Evolutionary conservation across 2,329 filamentous ascomycete species (phyloP).

Genomic region (Botrytis cinerea): DNA sequence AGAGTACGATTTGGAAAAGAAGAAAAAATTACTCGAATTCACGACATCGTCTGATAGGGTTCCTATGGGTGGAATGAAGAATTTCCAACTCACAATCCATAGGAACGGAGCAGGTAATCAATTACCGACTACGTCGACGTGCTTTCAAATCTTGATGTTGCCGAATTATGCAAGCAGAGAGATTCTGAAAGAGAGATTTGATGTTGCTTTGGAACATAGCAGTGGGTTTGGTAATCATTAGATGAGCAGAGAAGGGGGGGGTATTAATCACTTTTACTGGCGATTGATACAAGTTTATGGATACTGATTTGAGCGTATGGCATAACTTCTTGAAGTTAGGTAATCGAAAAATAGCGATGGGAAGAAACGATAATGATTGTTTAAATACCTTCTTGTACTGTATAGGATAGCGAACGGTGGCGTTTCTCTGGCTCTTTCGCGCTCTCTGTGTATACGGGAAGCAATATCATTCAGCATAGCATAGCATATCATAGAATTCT

Average conservation of each 20-base stretch:
- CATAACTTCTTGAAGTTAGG: not conserved
- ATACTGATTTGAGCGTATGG: not conserved
- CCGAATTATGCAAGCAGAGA: slow-evolving; percentile 77
- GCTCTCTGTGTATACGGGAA: not conserved
- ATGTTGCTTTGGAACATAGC: slow-evolving; percentile 84
- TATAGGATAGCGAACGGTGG: not conserved
- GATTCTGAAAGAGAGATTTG: slow-evolving; percentile 71
- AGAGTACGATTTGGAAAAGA: slow-evolving; percentile 66
- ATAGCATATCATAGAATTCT: not conserved
- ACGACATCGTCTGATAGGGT: slow-evolving; percentile 91
- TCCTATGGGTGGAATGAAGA: slow-evolving; percentile 81
- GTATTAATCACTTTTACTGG: not conserved
- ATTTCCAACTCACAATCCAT: slow-evolving; percentile 81
- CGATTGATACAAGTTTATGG: not conserved
- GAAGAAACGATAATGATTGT: slow-evolving; percentile 1
- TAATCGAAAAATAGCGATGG: not conserved
- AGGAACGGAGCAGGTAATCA: slow-evolving; percentile 66
- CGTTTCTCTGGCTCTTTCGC: not conserved
- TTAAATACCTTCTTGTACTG: slow-evolving; percentile 5
- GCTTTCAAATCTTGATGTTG: slow-evolving; percentile 84
- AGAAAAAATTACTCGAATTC: slow-evolving; percentile 81
- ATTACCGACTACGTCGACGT: slow-evolving; percentile 87
- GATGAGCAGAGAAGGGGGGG: not conserved
- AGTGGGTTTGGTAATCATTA: slow-evolving; percentile 85
- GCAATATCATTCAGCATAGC: not conserved